Evolutionary conservation across 768 basidiomycete species (phyloP), one percentile per base, ranked within the genome.

Genomic region (Calocera viscosa): DNA sequence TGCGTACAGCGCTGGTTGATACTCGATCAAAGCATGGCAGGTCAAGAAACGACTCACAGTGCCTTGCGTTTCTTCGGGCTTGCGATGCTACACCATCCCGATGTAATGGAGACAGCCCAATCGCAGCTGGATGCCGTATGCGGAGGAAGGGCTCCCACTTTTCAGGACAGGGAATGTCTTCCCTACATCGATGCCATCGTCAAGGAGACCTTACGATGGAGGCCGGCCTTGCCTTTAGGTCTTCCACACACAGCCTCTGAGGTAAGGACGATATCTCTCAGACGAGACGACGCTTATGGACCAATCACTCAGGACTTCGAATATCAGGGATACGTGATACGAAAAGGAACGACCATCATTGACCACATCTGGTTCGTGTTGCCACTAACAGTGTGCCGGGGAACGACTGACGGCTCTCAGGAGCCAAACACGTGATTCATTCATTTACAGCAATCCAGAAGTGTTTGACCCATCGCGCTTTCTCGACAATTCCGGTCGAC

Each of bases 281-380:
- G 10, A 10, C 14, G 16, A 60, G 14, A 60, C 7, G 2, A 26
- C 19, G 26, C 53, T 47, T 2, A 60, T 26, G 7, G 53, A 2
- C 26, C 14, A 32, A 28, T 64, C 24, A 35, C 1, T n/a, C 34
- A 34, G 38, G 30, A 7, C 30, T 63, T 40, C 19, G 17, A 65
- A 40, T 69, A 65, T 22, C 65, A 65, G 2, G 67, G 63, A 17
- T 69, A 69, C 43, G 34, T 64, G 14, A 65, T 69, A 32, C 69
- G 67, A 1, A 69, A 69, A 30, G 67, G 65, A 7, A 68, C 67
- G 22, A 41, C 49, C 3, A 28, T 69, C 39, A 33, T 69, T 38
- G 43, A 60, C 49, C 65, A 69, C 49, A 63, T 67, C 32, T 67
- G 66, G 68, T 81, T 38, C 28, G 72, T 67, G 16, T 38, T 34